A percentile compares a stretch with the other conserved stretches of the same genome.
Evolutionary conservation across 805 yeast genomes (phyloP).

Genomic region (Barnettozyma vustinii): DNA sequence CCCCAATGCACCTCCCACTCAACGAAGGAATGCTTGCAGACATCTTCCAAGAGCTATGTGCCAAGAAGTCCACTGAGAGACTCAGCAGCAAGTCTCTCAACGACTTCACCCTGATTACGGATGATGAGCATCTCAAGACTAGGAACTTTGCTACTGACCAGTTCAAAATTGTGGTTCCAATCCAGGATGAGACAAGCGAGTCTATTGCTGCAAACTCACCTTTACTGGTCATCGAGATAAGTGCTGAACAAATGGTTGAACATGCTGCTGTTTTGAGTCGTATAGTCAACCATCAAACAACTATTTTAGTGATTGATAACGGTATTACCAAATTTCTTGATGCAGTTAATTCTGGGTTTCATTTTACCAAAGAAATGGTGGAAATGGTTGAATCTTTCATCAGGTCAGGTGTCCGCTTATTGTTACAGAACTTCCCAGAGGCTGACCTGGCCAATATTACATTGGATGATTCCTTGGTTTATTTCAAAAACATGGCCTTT

Average conservation of each 20-base stretch:
- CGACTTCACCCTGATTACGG: neutral
- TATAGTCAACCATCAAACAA: neutral
- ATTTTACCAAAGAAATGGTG: neutral
- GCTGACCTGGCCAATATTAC: neutral
- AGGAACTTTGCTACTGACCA: neutral
- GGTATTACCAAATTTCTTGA: neutral
- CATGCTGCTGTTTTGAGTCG: neutral
- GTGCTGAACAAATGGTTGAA: neutral
- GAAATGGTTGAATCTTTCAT: neutral
- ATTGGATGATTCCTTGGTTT: neutral
- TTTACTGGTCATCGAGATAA: neutral
- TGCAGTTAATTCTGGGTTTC: neutral
- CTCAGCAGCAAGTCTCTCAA: neutral
- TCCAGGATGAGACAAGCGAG: neutral
- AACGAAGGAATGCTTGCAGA: neutral
- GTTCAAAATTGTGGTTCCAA: neutral
- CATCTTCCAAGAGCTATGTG: neutral
- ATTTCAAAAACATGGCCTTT: neutral
- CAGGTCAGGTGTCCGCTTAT: neutral
- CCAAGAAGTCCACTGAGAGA: neutral
- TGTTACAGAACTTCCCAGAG: neutral
- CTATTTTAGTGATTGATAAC: neutral
- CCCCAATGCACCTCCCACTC: neutral
- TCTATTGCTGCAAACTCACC: neutral
- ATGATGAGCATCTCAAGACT: neutral